These are phyloP conservation scores for Hypoxylon trugodes DNA, from an alignment of 495 filamentous ascomycete species.

Conservation along the genomic window DNA sequence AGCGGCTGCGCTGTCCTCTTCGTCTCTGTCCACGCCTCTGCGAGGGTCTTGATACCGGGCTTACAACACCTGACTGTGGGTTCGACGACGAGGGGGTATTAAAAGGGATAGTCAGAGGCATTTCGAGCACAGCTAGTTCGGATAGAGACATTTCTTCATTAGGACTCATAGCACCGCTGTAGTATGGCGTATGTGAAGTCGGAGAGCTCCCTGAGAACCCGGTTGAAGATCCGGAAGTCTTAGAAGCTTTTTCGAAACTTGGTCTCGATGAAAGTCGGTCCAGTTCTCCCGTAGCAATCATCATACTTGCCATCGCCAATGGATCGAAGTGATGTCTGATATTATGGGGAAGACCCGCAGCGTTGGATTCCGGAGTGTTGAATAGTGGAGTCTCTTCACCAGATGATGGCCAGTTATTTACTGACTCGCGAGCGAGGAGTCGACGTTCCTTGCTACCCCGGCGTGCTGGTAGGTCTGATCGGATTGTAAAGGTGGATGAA, in stretches of 20 bases:
- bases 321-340: constrained; percentile 23
- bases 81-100: constrained; percentile 27
- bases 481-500: constrained; percentile 36
- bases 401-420: constrained; percentile 39
- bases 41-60: constrained; percentile 17
- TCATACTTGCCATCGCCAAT: constrained; percentile 37
- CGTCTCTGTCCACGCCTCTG: constrained; percentile 26
- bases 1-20: constrained; percentile 33
- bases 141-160: constrained; percentile 11
- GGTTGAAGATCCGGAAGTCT: constrained; percentile 21
- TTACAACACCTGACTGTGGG: constrained; percentile 11
- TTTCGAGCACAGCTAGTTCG: not conserved
- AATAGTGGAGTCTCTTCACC: constrained; percentile 41
- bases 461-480: constrained; percentile 38
- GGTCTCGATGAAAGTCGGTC: constrained; percentile 36
- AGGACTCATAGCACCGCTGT: constrained; percentile 9
- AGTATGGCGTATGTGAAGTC: constrained; percentile 4
- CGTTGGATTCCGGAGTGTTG: constrained; percentile 41
- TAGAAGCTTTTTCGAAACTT: constrained; percentile 9
- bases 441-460: constrained; percentile 37
- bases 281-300: constrained; percentile 41
- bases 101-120: constrained; percentile 18
- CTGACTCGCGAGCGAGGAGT: constrained; percentile 39
- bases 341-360: not conserved
- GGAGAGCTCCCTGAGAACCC: constrained; percentile 14